Evolutionary conservation across 2,329 filamentous ascomycete species (phyloP).

Genomic region (Emergomyces africanus): DNA sequence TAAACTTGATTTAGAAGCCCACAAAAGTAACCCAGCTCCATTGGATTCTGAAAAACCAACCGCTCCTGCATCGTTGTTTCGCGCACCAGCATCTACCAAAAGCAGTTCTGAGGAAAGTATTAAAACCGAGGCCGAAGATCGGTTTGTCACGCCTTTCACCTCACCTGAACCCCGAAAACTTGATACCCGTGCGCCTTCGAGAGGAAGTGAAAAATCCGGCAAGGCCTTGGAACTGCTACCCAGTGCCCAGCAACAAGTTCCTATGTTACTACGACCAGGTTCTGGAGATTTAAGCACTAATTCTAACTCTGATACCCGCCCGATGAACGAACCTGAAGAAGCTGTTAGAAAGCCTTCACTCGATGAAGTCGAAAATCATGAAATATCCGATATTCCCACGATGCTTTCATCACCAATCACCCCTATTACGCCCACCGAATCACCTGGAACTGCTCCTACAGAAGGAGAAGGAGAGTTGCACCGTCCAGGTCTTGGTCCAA

Average conservation of each 20-base stretch:
- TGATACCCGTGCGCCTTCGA: slow-evolving; percentile 20
- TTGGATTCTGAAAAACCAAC: not conserved
- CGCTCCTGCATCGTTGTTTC: not conserved
- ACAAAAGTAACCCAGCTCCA: not conserved
- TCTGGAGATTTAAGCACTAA: not conserved
- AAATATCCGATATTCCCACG: not conserved
- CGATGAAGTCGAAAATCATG: not conserved
- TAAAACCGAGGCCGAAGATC: slow-evolving; percentile 18
- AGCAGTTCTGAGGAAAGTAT: slow-evolving; percentile 19
- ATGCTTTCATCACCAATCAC: not conserved
- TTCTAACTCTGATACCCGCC: not conserved
- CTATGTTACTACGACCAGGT: not conserved
- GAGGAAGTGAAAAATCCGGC: slow-evolving; percentile 13
- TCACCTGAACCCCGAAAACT: slow-evolving; percentile 24
- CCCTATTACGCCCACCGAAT: not conserved
- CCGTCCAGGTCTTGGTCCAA: slow-evolving; percentile 73
- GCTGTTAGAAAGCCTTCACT: not conserved
- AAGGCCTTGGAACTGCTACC: not conserved
- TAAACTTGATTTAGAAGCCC: not conserved
- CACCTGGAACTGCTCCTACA: slow-evolving; percentile 27
- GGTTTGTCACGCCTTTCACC: slow-evolving; percentile 23
- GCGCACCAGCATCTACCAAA: slow-evolving; percentile 1
- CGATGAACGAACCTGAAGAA: not conserved
- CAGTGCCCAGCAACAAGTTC: not conserved
- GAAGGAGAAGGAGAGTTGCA: slow-evolving; percentile 40